These are phyloP conservation scores for Plantago lanceolata DNA, from an alignment of 305 asterid species.

Conservation along the genomic window DNA sequence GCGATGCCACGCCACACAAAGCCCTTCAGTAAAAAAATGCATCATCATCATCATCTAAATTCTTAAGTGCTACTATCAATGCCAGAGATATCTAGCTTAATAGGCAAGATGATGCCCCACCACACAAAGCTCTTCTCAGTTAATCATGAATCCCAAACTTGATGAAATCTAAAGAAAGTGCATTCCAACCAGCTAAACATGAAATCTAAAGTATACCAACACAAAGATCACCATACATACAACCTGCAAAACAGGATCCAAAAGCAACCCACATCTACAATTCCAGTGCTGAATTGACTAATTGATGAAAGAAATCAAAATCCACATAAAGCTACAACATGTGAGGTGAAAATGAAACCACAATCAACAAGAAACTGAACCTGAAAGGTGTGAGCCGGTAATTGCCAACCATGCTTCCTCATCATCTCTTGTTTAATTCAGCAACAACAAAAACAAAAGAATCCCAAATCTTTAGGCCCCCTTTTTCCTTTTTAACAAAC, in stretches of 20 bases:
- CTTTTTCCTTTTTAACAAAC: not conserved
- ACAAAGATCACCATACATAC: conserved; percentile 2
- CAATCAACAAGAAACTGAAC: conserved; percentile 34
- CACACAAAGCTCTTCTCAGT: too few species aligned
- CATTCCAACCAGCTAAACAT: too few species aligned
- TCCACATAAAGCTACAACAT: not conserved
- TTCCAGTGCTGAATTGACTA: conserved; percentile 12
- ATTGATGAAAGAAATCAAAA: conserved; percentile 1
- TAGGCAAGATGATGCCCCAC: too few species aligned
- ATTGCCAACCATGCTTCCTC: conserved; percentile 98
- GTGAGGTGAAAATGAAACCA: not conserved
- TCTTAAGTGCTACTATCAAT: too few species aligned
- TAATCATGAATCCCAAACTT: too few species aligned
- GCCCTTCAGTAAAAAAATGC: too few species aligned
- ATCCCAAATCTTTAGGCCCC: conserved; percentile 2
- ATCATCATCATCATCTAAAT: too few species aligned
- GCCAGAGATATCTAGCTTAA: not conserved
- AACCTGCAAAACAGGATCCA: not conserved
- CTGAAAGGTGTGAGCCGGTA: conserved; percentile 97
- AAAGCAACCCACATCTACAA: conserved; percentile 21
- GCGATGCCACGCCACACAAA: too few species aligned
- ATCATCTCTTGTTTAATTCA: conserved; percentile 48
- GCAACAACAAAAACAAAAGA: conserved; percentile 10
- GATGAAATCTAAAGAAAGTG: too few species aligned
- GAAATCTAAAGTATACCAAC: conserved; percentile 2